A percentile compares a stretch with the other conserved stretches of the same genome.
Evolutionary conservation across 148 eudicot species (phyloP).

Genomic region (Arbutus unedo): DNA sequence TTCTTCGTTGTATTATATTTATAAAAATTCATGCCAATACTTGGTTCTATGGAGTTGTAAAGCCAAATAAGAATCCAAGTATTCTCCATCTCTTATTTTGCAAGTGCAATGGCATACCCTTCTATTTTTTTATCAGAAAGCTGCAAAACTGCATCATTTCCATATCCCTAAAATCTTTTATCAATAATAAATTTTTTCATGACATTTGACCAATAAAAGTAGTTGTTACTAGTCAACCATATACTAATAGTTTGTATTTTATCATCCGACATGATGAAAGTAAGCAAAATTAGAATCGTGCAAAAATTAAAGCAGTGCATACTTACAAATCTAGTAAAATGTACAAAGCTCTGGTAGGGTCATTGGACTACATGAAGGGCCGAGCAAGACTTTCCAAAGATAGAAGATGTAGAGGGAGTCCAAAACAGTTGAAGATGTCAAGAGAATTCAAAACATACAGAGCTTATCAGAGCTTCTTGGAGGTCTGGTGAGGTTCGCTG

Average conservation of each 20-base stretch:
- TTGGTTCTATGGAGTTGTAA: background rate
- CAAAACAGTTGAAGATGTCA: too few relatives aligned
- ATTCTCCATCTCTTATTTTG: background rate
- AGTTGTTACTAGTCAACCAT: background rate
- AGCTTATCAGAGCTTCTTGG: too few relatives aligned
- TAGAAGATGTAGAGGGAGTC: too few relatives aligned
- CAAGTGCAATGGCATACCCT: background rate
- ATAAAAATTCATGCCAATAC: background rate
- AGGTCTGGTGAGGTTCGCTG: too few relatives aligned
- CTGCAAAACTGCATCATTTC: background rate
- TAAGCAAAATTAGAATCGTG: too few relatives aligned
- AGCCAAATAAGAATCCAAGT: background rate
- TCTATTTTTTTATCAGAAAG: background rate
- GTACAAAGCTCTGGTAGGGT: too few relatives aligned
- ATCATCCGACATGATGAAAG: background rate
- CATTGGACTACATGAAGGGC: too few relatives aligned
- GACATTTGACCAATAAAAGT: background rate
- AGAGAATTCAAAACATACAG: too few relatives aligned
- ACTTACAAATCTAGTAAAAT: too few relatives aligned
- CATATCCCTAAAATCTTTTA: background rate
- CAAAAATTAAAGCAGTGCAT: too few relatives aligned
- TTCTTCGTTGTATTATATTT: background rate
- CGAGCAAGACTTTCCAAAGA: too few relatives aligned
- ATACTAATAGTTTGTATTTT: background rate
- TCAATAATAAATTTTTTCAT: background rate